Percentiles rank a stretch among this genome's conserved stretches.
Conservation (phyloP, 257 asterid genomes). For the Ligustrum vulgare region DNA sequence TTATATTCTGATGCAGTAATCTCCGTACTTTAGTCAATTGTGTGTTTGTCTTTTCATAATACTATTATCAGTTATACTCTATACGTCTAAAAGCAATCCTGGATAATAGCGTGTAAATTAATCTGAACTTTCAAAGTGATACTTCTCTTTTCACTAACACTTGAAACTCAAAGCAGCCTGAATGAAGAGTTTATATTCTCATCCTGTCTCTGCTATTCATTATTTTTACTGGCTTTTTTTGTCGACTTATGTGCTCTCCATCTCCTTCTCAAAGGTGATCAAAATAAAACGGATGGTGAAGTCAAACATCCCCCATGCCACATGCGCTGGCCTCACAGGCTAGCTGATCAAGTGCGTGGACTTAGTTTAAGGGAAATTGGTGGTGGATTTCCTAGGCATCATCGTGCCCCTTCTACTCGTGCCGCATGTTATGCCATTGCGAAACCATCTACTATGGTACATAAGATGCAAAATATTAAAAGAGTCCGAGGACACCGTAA, state of each 20-base stretch:
- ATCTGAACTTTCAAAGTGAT: slow-evolving; percentile 20
- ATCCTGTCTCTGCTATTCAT: slow-evolving; percentile 20
- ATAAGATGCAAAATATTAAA: slow-evolving; percentile 81
- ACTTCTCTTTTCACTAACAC: not conserved
- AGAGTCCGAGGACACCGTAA: slow-evolving; percentile 82
- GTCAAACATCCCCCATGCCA: slow-evolving; percentile 54
- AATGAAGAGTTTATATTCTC: slow-evolving; percentile 10
- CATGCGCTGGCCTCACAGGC: slow-evolving; percentile 95
- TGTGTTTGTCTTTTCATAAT: not conserved
- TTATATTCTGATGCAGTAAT: not conserved
- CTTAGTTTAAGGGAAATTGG: slow-evolving; percentile 88
- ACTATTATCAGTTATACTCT: slow-evolving; percentile 5
- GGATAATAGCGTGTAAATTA: slow-evolving; percentile 5
- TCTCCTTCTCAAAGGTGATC: slow-evolving; percentile 57
- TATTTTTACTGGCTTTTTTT: not conserved
- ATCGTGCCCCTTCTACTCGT: slow-evolving; percentile 85
- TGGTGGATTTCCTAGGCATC: slow-evolving; percentile 94
- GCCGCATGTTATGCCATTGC: slow-evolving; percentile 93
- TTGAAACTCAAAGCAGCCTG: slow-evolving; percentile 18
- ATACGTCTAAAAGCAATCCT: slow-evolving; percentile 4
- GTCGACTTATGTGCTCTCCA: slow-evolving; percentile 30
- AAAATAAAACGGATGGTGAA: slow-evolving; percentile 41
- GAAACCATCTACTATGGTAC: slow-evolving; percentile 93
- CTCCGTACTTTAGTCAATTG: not conserved
- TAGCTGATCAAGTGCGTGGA: slow-evolving; percentile 87